Base-by-base conservation (phyloP, 129 eudicot species). In the Lonicera japonica region DNA sequence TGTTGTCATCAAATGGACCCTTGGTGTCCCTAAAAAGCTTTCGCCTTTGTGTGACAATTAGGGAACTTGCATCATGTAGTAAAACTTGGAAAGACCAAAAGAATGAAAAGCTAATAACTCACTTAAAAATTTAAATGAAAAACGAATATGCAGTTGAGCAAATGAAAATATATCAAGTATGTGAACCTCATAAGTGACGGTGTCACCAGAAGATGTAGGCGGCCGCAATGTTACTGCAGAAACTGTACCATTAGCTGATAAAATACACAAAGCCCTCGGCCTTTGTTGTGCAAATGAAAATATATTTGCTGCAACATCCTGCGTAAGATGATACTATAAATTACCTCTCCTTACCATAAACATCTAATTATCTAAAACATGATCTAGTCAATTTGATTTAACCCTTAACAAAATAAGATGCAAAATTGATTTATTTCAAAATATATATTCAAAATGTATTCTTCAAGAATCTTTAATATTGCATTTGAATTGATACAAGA, bases 291-390 rank as follows among this genome's bases (percentile, higher is more conserved):
- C 83, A 57, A 88, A 88, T 11, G 86, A 73, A 53, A 84, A 58
- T 64, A 88, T 66, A 55, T 84, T 88, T 66, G 84, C 84, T 0
- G 92, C 83, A 53, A 88, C 68, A 60, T 88, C 96, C 96, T 88
- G 72, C 73, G 66, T 38, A 25, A 53, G 34, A 64, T 55, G 21
- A 55, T 17, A 12, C 25, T 21, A 52, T 5, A 65, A 43, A 21
- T 50, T 25, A 58, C 16, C 43, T 50, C n/a, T 25, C 29, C 25
- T 64, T 48, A 43, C 21, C 6, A 20, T 10, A 19, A 5, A 10
- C 11, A 12, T 15, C 24, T 15, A 17, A 25, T 46, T 10, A 24
- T 63, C 2, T 12, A 25, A 15, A 25, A 51, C 19, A 9, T 11
- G 7, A 22, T 11, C 5, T 56, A 0, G 20, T 21, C 18, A 56